phyloP scores from a whole-genome alignment of 164 flowering plant species.

The Kalanchoe fedtschenkoi region DNA sequence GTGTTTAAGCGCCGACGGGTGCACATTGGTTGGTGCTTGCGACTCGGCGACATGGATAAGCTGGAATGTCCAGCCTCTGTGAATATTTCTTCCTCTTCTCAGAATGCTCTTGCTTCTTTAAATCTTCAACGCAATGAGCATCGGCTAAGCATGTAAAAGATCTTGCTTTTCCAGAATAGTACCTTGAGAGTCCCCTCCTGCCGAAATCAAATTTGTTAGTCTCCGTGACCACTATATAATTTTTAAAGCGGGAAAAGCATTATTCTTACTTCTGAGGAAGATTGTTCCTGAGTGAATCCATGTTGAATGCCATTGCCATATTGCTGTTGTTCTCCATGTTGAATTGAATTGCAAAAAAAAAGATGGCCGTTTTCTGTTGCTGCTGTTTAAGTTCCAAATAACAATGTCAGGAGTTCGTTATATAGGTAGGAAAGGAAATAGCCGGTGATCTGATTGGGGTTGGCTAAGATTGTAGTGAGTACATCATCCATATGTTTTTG shows the following conservation, averaged over 20 bases:
- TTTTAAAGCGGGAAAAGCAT: background rate
- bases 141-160: constrained; percentile 44
- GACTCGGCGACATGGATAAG: constrained; percentile 23
- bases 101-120: constrained; percentile 38
- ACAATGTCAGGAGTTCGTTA: background rate
- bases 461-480: background rate
- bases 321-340: constrained; percentile 25
- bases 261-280: constrained; percentile 43
- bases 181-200: constrained; percentile 67
- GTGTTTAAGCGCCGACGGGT: background rate
- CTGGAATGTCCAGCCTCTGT: constrained; percentile 14
- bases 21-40: constrained; percentile 24
- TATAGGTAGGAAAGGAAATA: background rate
- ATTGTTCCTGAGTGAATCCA: constrained; percentile 23
- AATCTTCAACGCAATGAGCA: constrained; percentile 38
- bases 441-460: background rate
- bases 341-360: constrained; percentile 5
- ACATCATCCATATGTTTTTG: background rate
- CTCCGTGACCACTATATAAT: background rate
- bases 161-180: constrained; percentile 49
- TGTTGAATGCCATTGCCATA: constrained; percentile 23
- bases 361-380: background rate
- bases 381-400: background rate
- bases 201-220: background rate
- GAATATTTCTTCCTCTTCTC: constrained; percentile 35